phyloP scores from a whole-genome alignment of 2,329 filamentous ascomycete species.

The Tolypocladium endophyticum region DNA sequence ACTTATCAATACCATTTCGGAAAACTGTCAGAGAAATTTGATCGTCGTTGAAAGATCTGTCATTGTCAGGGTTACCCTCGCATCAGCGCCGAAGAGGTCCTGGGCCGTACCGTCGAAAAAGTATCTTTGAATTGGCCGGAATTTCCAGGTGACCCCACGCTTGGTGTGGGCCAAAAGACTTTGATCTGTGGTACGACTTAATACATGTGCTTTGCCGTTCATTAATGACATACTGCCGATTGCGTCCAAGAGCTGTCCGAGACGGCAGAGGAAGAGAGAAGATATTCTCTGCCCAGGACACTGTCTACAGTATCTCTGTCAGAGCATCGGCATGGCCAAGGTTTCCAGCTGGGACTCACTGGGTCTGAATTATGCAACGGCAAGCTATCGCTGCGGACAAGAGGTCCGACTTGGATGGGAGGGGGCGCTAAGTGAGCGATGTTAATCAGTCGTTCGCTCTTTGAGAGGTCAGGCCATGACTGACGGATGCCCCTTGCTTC shows the following conservation, averaged over 20 bases:
- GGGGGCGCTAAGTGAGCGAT: conserved; percentile 14
- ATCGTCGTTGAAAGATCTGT: conserved; percentile 44
- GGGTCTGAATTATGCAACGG: conserved; percentile 6
- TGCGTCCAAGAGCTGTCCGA: conserved; percentile 36
- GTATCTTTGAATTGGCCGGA: conserved; percentile 34
- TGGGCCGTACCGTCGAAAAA: conserved; percentile 40
- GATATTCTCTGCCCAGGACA: conserved; percentile 52
- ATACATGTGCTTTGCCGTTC: background rate
- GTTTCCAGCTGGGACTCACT: conserved; percentile 9
- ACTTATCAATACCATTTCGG: conserved; percentile 29
- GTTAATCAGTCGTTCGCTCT: background rate
- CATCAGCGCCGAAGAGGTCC: background rate
- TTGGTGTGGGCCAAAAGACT: conserved; percentile 33
- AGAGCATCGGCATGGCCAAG: background rate
- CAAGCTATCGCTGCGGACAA: conserved; percentile 21
- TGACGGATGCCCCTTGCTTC: conserved; percentile 42
- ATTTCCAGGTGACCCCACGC: conserved; percentile 33
- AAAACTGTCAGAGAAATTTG: conserved; percentile 43
- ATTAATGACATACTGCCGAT: conserved; percentile 7
- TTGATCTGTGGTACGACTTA: conserved; percentile 24
- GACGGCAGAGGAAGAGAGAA: conserved; percentile 44
- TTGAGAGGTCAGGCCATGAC: conserved; percentile 9
- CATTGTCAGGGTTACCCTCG: conserved; percentile 1
- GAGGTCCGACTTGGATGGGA: conserved; percentile 20
- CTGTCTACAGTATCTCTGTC: conserved; percentile 22